Base-by-base conservation (phyloP, 306 rosid genomes). In the Leucaena leucocephala region DNA sequence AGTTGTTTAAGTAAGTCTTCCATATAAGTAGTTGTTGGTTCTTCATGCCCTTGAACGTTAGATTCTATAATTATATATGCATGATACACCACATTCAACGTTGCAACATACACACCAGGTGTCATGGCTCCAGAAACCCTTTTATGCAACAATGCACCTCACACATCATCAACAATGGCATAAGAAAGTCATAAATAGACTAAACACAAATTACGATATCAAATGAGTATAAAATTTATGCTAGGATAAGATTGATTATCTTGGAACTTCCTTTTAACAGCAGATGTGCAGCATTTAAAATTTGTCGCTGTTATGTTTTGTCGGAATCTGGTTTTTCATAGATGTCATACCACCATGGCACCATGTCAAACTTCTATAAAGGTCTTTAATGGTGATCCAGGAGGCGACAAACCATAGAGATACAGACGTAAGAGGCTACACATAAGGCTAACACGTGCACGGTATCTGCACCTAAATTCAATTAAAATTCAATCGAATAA, bases 211-310 rank as follows among this genome's bases (percentile, higher is more conserved):
- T 58, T 22, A 49, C 11, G 66, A 39, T 62, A 76, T 74, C 78
- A 84, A 80, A 55, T 77, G 50, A 38, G 75, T 75, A 72, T 76
- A 76, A 62, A 57, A 82, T 86, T 80, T 45, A 75, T 11, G 8
- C 48, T 39, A 40, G 5, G 57, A 70, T 13, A 62, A 72, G 36
- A 16, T 21, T 50, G 17, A 43, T 55, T 67, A 27, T 38, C 50
- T 27, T 45, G 42, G 8, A 49, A 58, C 17, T 27, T n/a, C 39
- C 74, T 58, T 57, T 68, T 59, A 21, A 42, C 49, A 42, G 44
- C 58, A 22, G 21, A 36, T n/a, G 16, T 35, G 16, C 11, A 75
- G 66, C 48, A 81, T 69, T 61, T 17, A 40, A 70, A 69, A 46
- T 48, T 75, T 42, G n/a, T 67, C 14, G 1, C 15, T 8, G 44